Evolutionary conservation across 129 eudicot genomes (phyloP).

Genomic region (Flaveria ramosissima): DNA sequence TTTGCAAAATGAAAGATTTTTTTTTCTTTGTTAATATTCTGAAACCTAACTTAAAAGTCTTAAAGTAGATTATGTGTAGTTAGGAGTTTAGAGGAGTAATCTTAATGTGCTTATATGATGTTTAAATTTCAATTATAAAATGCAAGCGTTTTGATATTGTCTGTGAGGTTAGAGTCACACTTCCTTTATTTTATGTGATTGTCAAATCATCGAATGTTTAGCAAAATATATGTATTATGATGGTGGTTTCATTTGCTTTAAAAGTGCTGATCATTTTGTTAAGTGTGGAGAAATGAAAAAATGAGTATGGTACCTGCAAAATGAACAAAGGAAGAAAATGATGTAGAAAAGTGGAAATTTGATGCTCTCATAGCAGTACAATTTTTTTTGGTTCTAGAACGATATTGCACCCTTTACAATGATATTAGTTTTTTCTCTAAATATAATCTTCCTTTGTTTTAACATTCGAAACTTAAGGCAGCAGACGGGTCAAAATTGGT

Average conservation of each 20-base stretch:
- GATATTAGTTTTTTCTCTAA: not conserved
- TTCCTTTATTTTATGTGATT: not conserved
- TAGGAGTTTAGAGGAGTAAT: slow-evolving; percentile 14
- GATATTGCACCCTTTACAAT: not conserved
- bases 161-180: slow-evolving; percentile 8
- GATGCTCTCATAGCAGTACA: not conserved
- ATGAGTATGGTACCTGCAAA: not conserved
- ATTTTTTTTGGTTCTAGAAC: not conserved
- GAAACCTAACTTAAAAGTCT: not conserved
- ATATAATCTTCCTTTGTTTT: not conserved
- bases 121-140: not conserved
- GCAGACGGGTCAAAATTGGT: not conserved
- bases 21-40: not conserved
- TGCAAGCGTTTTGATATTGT: not conserved
- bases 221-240: not conserved
- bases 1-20: not conserved
- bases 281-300: not conserved
- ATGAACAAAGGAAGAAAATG: not conserved
- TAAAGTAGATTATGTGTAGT: not conserved
- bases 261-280: not conserved
- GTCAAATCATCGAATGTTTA: not conserved
- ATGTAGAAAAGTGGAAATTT: too few species aligned
- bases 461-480: not conserved
- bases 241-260: not conserved
- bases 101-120: not conserved